These are phyloP conservation scores for Marasmius sp. DNA, from an alignment of 1,284 basidiomycete genomes.

Conservation along the genomic window DNA sequence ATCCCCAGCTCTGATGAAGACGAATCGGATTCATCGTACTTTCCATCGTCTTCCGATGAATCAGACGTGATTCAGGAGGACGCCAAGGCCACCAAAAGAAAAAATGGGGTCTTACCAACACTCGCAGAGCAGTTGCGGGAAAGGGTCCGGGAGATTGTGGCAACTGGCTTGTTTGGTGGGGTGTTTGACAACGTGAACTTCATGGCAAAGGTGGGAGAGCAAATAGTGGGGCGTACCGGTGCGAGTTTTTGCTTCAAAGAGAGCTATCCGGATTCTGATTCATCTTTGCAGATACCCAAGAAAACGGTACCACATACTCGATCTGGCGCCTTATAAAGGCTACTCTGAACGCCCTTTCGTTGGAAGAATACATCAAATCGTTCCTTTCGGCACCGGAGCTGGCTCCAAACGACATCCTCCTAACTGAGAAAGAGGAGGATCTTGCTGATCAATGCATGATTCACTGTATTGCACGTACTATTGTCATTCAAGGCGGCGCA, in stretches of 20 bases:
- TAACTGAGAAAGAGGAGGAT: constrained; percentile 18
- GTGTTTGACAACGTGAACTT: constrained; percentile 40
- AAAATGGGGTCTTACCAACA: constrained; percentile 16
- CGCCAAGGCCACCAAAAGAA: neutral
- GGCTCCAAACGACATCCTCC: constrained; percentile 22
- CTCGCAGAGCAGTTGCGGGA: constrained; percentile 21
- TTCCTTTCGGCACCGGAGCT: constrained; percentile 23
- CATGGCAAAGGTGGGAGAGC: constrained; percentile 27
- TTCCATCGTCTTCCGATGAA: neutral
- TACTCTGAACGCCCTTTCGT: constrained; percentile 18
- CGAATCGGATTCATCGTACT: neutral
- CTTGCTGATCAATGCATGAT: constrained; percentile 19
- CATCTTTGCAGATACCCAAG: constrained; percentile 20
- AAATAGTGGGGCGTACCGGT: constrained; percentile 31
- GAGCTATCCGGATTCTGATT: too few relatives aligned
- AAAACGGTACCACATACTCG: constrained; percentile 31
- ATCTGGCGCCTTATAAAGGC: constrained; percentile 23
- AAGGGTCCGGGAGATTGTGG: constrained; percentile 18
- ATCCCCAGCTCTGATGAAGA: neutral
- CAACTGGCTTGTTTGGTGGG: constrained; percentile 15
- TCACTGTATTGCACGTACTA: constrained; percentile 31
- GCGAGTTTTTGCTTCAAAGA: too few relatives aligned
- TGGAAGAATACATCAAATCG: constrained; percentile 14
- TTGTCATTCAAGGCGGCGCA: constrained; percentile 28
- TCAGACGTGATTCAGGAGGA: neutral